Percentiles rank a stretch among this genome's conserved stretches.
Evolutionary conservation across 306 rosid species (phyloP).

Genomic region (Trifolium subterraneum): DNA sequence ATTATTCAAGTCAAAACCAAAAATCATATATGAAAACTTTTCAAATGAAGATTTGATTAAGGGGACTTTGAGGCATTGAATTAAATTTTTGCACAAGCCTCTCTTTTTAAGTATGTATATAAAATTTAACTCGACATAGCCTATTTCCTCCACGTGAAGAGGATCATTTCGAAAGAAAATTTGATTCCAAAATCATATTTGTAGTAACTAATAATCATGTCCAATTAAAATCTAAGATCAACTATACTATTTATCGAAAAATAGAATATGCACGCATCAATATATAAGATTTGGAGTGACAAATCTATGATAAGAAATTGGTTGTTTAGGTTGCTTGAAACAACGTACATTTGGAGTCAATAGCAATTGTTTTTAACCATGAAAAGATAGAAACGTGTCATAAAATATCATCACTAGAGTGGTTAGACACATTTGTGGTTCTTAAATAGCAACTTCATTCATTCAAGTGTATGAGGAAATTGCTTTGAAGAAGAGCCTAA

Average conservation of each 20-base stretch:
- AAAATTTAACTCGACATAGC: too few species aligned
- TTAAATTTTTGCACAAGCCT: too few species aligned
- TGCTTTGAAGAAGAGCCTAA: conserved; percentile 9
- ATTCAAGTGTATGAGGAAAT: conserved; percentile 21
- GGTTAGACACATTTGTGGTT: conserved; percentile 38
- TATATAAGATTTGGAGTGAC: neutral
- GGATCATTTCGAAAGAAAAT: neutral
- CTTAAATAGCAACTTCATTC: conserved; percentile 2
- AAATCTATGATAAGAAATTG: neutral
- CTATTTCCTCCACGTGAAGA: neutral
- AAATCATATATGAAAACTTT: too few species aligned
- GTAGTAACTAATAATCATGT: too few species aligned
- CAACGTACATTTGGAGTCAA: neutral
- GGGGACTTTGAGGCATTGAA: too few species aligned
- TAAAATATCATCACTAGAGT: conserved; percentile 35
- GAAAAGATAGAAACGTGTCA: conserved; percentile 47
- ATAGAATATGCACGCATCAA: neutral
- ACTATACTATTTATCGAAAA: neutral
- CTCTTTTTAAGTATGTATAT: too few species aligned
- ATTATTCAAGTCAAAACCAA: too few species aligned
- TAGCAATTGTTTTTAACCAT: conserved; percentile 1
- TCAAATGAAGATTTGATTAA: too few species aligned
- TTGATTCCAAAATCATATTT: neutral
- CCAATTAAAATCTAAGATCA: neutral
- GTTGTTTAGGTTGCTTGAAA: conserved; percentile 26